phyloP scores from a whole-genome alignment of 2,329 filamentous ascomycete species.

The Colletotrichum sp. region DNA sequence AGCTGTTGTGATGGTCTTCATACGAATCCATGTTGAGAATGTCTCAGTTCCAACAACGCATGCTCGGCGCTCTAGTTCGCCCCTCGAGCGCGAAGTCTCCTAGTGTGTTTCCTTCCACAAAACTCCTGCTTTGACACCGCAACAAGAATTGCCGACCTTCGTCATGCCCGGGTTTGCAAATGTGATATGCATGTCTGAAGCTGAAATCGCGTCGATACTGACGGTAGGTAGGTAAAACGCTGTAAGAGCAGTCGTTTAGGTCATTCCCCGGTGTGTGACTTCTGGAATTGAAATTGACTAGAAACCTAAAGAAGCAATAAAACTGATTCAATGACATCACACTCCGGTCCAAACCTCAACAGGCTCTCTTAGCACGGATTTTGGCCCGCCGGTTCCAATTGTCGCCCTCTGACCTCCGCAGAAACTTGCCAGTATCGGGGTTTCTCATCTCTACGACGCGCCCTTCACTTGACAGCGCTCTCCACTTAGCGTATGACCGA shows the following conservation, averaged over 20 bases:
- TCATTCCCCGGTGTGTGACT: neutral
- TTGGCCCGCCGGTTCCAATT: neutral
- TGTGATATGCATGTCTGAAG: neutral
- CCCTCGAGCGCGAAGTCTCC: neutral
- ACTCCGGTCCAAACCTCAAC: neutral
- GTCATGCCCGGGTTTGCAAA: neutral
- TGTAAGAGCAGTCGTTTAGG: neutral
- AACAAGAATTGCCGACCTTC: neutral
- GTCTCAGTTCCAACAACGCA: neutral
- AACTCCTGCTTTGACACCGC: neutral
- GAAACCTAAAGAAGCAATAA: neutral
- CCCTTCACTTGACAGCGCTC: neutral
- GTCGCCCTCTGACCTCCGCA: neutral
- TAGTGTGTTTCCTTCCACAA: neutral
- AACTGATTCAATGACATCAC: neutral
- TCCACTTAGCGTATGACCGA: neutral
- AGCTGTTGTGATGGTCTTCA: neutral
- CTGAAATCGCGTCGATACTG: neutral
- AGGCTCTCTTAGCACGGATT: neutral
- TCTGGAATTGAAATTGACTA: neutral
- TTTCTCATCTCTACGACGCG: neutral
- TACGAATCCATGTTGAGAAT: neutral
- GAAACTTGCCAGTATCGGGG: neutral
- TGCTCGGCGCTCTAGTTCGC: neutral
- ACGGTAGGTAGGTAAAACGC: neutral